Base-by-base conservation (phyloP, 192 early-diverging fungal genomes). In the Coemansia sp. region DNA sequence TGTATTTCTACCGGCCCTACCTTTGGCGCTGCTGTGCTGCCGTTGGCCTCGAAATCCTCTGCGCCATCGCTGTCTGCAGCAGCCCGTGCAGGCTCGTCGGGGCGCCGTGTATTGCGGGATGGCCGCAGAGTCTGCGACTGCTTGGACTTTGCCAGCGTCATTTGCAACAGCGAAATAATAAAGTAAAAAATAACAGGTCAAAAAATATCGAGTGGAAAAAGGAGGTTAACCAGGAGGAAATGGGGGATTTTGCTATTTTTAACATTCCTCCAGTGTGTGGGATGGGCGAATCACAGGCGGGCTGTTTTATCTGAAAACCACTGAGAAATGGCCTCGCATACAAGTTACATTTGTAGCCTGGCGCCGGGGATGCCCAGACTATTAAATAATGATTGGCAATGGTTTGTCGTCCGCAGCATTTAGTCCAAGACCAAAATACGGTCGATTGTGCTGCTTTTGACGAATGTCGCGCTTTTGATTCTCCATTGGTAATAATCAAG, bases 101-200 rank as follows among this genome's bases (percentile, higher is more conserved):
- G 8, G 17, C 52, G 35, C 16, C 38, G 62, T 9, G 62, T n/a
- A n/a, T 16, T 64, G 14, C 23, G 50, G 16, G 52, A 9, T 12
- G 62, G 10, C n/a, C 55, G 53, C 27, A 37, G 38, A 31, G 37
- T 12, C 51, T 38, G 55, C 27, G 60, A 45, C 50, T 55, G 53
- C 56, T 57, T 75, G 65, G 60, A 43, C 54, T 75, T 75, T 61
- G 63, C 25, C 52, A 75, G 62, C 8, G 67, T 58, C 67, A 65
- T 75, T 53, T 29, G 57, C 48, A 21, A 16, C 0, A 19, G 21
- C 8, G 7, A 59, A 25, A 25, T 6, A 22, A 59, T 21, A 41
- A 51, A 35, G 27, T 19, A 31, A 56, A 56, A 56, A 56, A 56
- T 49, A 45, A 45, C 16, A 45, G 48, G 17, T 49, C 17, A 19